A percentile compares a stretch with the other conserved stretches of the same genome.
These are phyloP conservation scores for Rhazya stricta DNA, from an alignment of 257 asterid species.

Conservation along the genomic window DNA sequence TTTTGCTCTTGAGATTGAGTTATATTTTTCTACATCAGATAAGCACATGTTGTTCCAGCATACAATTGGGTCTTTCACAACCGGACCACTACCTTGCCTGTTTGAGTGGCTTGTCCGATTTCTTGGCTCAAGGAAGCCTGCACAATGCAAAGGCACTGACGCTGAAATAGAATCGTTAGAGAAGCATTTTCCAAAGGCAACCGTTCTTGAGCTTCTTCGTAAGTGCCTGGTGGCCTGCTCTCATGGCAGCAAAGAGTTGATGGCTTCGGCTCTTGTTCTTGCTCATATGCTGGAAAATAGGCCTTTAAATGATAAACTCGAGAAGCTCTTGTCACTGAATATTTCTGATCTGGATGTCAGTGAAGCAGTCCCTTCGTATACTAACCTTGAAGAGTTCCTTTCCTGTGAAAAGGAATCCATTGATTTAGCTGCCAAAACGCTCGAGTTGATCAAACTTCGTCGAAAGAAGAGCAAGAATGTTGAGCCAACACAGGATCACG, in stretches of 20 bases:
- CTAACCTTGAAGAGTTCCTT: slow-evolving; percentile 24
- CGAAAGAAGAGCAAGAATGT: slow-evolving; percentile 24
- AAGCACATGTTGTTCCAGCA: slow-evolving; percentile 23
- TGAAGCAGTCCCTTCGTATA: slow-evolving; percentile 14
- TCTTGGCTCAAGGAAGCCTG: slow-evolving; percentile 36
- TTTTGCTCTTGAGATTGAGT: slow-evolving; percentile 1
- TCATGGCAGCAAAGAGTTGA: slow-evolving; percentile 39
- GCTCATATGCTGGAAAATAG: slow-evolving; percentile 44
- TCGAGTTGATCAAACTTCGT: slow-evolving; percentile 31
- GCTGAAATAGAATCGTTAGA: slow-evolving; percentile 24
- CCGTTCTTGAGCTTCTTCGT: slow-evolving; percentile 39
- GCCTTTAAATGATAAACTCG: slow-evolving; percentile 50
- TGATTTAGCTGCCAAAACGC: slow-evolving; percentile 43
- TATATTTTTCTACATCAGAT: slow-evolving; percentile 36
- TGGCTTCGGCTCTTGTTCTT: slow-evolving; percentile 41
- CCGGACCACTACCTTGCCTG: slow-evolving; percentile 38
- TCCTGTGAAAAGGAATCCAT: slow-evolving; percentile 43
- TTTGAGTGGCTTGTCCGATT: slow-evolving; percentile 48
- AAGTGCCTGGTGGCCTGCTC: slow-evolving; percentile 56
- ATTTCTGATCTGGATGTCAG: slow-evolving; percentile 19
- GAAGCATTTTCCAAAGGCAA: slow-evolving; percentile 29
- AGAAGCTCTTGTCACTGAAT: slow-evolving; percentile 38
- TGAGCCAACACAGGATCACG: slow-evolving; percentile 11
- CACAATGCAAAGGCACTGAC: slow-evolving; percentile 26
- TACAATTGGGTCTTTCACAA: slow-evolving; percentile 23